Percentiles rank a stretch among this genome's conserved stretches.
phyloP scores from a whole-genome alignment of 164 flowering plant genomes.

The Chloranthus sessilifolius region DNA sequence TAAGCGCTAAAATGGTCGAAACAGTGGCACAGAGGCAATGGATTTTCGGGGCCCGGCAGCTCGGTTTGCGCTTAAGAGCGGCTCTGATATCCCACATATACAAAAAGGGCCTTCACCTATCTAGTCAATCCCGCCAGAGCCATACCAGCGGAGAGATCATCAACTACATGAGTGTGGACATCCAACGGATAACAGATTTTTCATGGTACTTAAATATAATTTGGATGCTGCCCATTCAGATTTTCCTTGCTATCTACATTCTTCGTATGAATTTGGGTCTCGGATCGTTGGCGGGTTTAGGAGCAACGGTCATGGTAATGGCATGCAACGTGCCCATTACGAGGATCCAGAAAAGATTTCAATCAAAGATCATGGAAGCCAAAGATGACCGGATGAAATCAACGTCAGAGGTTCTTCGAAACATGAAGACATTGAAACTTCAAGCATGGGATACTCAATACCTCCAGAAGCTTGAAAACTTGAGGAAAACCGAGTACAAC shows the following conservation, averaged over 20 bases:
- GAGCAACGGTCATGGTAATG: slow-evolving; percentile 63
- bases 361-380: slow-evolving; percentile 75
- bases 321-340: slow-evolving; percentile 78
- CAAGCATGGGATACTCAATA: slow-evolving; percentile 89
- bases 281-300: slow-evolving; percentile 68
- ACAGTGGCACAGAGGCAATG: slow-evolving; percentile 86
- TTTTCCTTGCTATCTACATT: slow-evolving; percentile 68
- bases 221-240: slow-evolving; percentile 89
- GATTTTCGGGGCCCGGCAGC: slow-evolving; percentile 90
- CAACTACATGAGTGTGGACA: slow-evolving; percentile 86
- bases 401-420: slow-evolving; percentile 77
- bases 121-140: slow-evolving; percentile 78
- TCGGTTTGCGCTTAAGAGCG: slow-evolving; percentile 81
- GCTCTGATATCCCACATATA: slow-evolving; percentile 73
- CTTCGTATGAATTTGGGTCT: slow-evolving; percentile 51
- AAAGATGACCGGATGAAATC: slow-evolving; percentile 85
- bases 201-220: slow-evolving; percentile 69
- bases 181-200: slow-evolving; percentile 81
- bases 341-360: slow-evolving; percentile 55
- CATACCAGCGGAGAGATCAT: slow-evolving; percentile 86
- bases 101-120: slow-evolving; percentile 66
- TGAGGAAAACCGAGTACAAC: slow-evolving; percentile 52
- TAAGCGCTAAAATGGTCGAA: slow-evolving; percentile 77
- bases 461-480: slow-evolving; percentile 49
- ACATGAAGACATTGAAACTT: slow-evolving; percentile 80